Evolutionary conservation across 2,329 filamentous ascomycete species (phyloP), one percentile per base, ranked within the genome.

Genomic region (Aspergillus ibericus): DNA sequence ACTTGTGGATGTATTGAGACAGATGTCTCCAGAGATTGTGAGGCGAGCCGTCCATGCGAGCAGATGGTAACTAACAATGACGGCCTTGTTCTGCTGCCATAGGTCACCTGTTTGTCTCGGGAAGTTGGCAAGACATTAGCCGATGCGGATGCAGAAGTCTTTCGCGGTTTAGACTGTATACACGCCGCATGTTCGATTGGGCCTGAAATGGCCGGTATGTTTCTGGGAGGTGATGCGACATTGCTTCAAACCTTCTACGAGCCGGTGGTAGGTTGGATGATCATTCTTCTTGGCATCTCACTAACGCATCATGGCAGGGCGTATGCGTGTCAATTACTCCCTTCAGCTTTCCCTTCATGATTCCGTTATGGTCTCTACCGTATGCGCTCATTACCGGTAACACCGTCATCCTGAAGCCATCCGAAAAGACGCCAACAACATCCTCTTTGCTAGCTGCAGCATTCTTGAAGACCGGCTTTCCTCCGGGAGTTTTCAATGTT

Each of bases 291-390:
- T 15, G 53, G 36, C 15, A 59, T 49, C 51, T 47, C 42, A 20
- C 40, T 66, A 84, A 90, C 59, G 18, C 13, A 8, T 5, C 12
- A 2, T n/a, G 22, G 38, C 48, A 63, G 62, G 65, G 64, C 2
- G 62, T 67, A 15, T 96, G 91, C 90, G 83, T 95, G 18, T 78
- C 84, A 8, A 59, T 59, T 67, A 55, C 48, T 16, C 63, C 56
- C 2, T 59, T 66, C 79, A 81, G 85, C 74, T 87, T 87, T 72
- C 85, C 85, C 29, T 84, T 84, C 63, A 87, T 87, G 85, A 87
- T 86, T 70, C 84, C 85, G 6, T 76, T 87, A 5, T 87, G 85
- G 85, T 84, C 78, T 10, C 85, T 87, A 40, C 85, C 85, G 5
- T 81, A 86, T 59, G 85, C 85, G 6, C 83, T 84, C 6, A 80